Conservation (phyloP, 164 flowering plant species). For the Amborella trichopoda region DNA sequence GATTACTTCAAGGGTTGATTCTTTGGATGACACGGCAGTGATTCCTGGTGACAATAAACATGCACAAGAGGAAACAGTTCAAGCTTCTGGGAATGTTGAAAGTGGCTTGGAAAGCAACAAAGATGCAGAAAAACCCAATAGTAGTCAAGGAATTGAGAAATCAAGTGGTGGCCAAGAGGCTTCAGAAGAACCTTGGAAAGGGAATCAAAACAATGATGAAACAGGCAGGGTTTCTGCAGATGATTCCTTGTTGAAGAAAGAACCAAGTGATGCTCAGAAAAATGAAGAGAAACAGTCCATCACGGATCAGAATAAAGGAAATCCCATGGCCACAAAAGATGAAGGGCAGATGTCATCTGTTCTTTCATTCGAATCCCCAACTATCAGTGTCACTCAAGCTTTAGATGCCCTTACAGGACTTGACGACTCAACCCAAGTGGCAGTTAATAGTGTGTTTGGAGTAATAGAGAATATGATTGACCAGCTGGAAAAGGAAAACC, state of each 20-base stretch:
- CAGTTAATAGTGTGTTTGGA: constrained; percentile 89
- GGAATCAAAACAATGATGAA: constrained; percentile 13
- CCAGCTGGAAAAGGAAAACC: constrained; percentile 48
- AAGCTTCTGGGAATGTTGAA: constrained; percentile 22
- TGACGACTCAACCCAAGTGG: constrained; percentile 97
- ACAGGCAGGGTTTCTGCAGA: background rate
- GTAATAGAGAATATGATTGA: constrained; percentile 77
- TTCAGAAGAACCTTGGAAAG: constrained; percentile 12
- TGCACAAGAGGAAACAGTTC: constrained; percentile 15
- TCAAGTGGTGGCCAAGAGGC: constrained; percentile 16
- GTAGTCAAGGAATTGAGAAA: constrained; percentile 11
- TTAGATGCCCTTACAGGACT: constrained; percentile 78
- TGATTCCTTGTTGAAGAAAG: constrained; percentile 18
- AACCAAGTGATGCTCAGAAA: constrained; percentile 19
- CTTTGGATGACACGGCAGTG: constrained; percentile 11
- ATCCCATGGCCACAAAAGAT: too few relatives aligned
- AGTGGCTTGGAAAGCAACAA: constrained; percentile 21
- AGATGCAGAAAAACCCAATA: constrained; percentile 9
- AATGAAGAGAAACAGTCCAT: constrained; percentile 26
- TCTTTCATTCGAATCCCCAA: constrained; percentile 27
- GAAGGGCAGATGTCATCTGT: constrained; percentile 11
- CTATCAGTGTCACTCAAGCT: constrained; percentile 64
- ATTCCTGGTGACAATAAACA: constrained; percentile 16
- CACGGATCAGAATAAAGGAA: constrained; percentile 26
- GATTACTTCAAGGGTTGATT: constrained; percentile 14